Evolutionary conservation across 352 stramenopile genomes (phyloP), one percentile per base, ranked within the genome.

Genomic region (Phytophthora boehmeriae): DNA sequence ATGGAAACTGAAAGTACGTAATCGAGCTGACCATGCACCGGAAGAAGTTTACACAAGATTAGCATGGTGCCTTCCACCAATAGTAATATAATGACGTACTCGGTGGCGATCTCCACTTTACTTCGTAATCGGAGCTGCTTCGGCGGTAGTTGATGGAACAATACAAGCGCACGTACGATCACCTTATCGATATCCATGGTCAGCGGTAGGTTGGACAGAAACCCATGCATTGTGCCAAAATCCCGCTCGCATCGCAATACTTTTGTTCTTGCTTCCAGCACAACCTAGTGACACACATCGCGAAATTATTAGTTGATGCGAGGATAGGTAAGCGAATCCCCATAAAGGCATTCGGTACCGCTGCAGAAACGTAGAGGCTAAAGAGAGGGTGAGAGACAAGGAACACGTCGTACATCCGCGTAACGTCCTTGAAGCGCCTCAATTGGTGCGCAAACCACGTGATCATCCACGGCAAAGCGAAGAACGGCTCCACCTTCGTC

Each of bases 361-460:
- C 79, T 8, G 97, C 84, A 36, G 82, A 91, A 16, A 98, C 60
- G 52, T 98, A 98, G 5, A 98, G 55, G 8, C 88, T 83, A 54
- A 98, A 95, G 22, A 98, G 72, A 28, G 95, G 90, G 65, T 98
- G 94, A 8, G 87, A 93, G 22, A 90, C 75, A n/a, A 98, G 74
- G 53, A 98, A 90, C 23, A 96, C 88, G 71, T 98, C 95, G 71
- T 96, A 98, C 38, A 98, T 64, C 25, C 95, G 76, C 54, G 92
- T 80, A 9, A 97, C 93, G 50, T 98, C 71, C 2, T 76, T 55
- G 8, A 97, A 94, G 25, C 92, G 88, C 46, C 73, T 75, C 8
- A 98, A 62, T 65, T 98, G 86, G 73, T 98, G 95, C 11, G 88
- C 76, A 67, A 98, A 98, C 93, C 95, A 98, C 30, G 95, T 98